Base-by-base conservation (phyloP, 2,329 filamentous ascomycete genomes). In the Fusarium globosum region DNA sequence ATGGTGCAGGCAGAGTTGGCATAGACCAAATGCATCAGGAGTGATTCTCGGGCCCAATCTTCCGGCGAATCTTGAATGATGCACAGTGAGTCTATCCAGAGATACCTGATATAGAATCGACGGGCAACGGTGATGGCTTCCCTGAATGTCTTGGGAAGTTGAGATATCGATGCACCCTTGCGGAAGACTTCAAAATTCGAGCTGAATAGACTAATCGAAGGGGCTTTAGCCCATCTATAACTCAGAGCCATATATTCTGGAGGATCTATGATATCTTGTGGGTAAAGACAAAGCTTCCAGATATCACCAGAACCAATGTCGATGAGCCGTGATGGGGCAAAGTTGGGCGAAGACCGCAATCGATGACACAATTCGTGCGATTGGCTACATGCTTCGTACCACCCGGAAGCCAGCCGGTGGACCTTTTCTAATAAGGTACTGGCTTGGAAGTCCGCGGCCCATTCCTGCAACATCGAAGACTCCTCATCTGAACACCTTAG, bases 361-460 rank as follows among this genome's bases (percentile, higher is more conserved):
- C n/a, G 35, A 10, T 1, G 20, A 26, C 57, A 60, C 4, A 28
- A 4, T 35, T 26, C 8, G 4, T 60, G 45, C 15, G 26, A 41
- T 12, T 18, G 35, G 6, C 16, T 30, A 15, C 57, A 53, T 6
- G 3, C 11, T 14, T 53, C 15, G 28, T 33, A 13, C 57, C 57
- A 60, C 16, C 33, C 26, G 5, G 15, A 21, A 23, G 14, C 18
- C 10, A 23, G 16, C 7, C 53, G 21, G 12, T 26, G 45, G 13
- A 26, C 18, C 4, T 53, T 41, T 6, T 53, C 35, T 33, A 36
- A 60, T 9, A 45, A 52, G 15, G 21, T 53, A 7, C 15, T 35
- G 1, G 12, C 18, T 38, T 33, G 16, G 6, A 60, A 26, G 0
- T 26, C 21, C 1, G 1, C 1, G 0, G 4, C 21, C 10, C 10